phyloP scores from a whole-genome alignment of 148 eudicot species.

The Persicaria maculosa region DNA sequence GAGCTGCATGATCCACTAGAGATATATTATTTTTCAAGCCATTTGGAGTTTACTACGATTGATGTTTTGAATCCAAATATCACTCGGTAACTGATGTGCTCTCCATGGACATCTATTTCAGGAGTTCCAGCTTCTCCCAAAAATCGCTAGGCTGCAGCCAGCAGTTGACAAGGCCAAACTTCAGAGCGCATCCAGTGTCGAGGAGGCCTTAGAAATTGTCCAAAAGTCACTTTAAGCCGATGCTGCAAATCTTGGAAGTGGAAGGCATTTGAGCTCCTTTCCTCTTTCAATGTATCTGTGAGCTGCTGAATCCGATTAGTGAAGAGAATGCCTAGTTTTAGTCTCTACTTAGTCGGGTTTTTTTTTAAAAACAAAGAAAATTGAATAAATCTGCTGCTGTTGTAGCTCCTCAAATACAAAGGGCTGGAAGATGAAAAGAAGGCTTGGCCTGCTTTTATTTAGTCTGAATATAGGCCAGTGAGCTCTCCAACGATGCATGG shows the following conservation, averaged over 20 bases:
- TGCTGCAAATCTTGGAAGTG: constrained; percentile 8
- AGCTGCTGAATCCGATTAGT: not conserved
- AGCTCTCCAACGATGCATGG: too few relatives aligned
- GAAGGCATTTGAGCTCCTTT: not conserved
- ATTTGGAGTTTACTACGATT: not conserved
- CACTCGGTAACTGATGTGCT: not conserved
- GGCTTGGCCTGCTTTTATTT: too few relatives aligned
- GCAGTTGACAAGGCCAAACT: constrained; percentile 61
- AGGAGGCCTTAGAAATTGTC: constrained; percentile 77
- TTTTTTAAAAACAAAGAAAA: not conserved
- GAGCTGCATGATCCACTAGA: too few relatives aligned
- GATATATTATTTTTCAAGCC: not conserved
- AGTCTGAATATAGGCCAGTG: too few relatives aligned
- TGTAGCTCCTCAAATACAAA: not conserved
- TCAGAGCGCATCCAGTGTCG: constrained; percentile 77
- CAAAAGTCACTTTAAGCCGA: constrained; percentile 33
- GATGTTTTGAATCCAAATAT: not conserved
- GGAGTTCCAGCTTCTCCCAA: constrained; percentile 93
- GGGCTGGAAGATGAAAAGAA: not conserved
- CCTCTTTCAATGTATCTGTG: not conserved
- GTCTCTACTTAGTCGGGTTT: not conserved
- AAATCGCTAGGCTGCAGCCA: constrained; percentile 79
- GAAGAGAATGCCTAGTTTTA: not conserved
- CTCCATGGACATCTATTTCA: constrained; percentile 19
- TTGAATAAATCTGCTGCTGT: not conserved